Evolutionary conservation across 805 yeast species (phyloP), one percentile per base, ranked within the genome.

Genomic region (Groenewaldozyma salmanticensis): DNA sequence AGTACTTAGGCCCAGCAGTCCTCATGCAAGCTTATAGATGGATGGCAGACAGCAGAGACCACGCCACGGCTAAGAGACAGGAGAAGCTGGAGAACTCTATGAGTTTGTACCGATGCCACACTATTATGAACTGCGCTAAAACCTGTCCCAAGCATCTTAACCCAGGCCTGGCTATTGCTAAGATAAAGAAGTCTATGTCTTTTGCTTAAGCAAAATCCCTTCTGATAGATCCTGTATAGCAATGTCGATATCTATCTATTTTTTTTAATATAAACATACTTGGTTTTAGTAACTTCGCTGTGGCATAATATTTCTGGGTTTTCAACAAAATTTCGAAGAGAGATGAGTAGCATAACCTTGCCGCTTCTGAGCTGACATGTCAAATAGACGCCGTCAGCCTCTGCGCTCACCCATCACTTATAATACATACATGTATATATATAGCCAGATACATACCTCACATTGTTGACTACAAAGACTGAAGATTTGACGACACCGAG

Each of bases 11-110:
- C 43, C 98, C 98, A 20, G 98, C 98, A 22, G 97, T 92, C 42
- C 75, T 92, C 65, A 84, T 92, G 96, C 98, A 92, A 74, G 96
- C 97, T 42, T 92, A 79, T 75, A 81, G 98, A 72, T 92, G 98
- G 98, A 79, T 92, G 73, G 77, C 87, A 47, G 98, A 92, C 67
- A 81, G 95, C 33, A 81, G 98, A 72, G 98, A 92, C 68, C 81
- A 86, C 65, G 96, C 96, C 42, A 72, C 85, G 34, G 69, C 65
- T 47, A 56, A 71, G 52, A 86, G 98, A 74, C 83, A 77, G 62
- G 83, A 78, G 58, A 80, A 82, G 85, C 74, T 92, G 59, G 90
- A 92, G 67, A 92, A 92, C 76, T 79, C 95, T 44, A 92, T 92
- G 97, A 81, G 95, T 43, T 70, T 92, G 58, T 92, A 92, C 78